Conservation (phyloP, 2,329 filamentous ascomycete genomes). For the Aspergillus ruber region DNA sequence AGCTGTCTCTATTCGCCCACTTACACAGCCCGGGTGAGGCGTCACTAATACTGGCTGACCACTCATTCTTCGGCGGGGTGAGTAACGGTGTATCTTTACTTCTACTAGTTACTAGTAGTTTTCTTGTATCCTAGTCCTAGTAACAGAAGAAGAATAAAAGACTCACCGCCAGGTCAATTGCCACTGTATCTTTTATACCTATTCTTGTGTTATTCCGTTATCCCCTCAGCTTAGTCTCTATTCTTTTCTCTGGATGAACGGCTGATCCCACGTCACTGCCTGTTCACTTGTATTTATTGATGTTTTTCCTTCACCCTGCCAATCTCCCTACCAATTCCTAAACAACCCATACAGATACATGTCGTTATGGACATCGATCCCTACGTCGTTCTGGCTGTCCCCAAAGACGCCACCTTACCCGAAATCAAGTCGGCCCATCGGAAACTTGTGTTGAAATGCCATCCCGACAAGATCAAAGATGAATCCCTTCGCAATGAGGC, state of each 20-base stretch:
- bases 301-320: conserved; percentile 4
- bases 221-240: background rate
- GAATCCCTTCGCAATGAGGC: conserved; percentile 68
- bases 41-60: too few relatives aligned
- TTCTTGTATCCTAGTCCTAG: too few relatives aligned
- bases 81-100: too few relatives aligned
- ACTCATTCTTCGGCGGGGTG: too few relatives aligned
- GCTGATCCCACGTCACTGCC: background rate
- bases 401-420: conserved; percentile 61
- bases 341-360: background rate
- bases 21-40: too few relatives aligned
- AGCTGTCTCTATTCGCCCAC: too few relatives aligned
- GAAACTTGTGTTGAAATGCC: conserved; percentile 80
- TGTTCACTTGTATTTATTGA: background rate
- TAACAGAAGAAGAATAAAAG: too few relatives aligned
- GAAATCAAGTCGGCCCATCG: conserved; percentile 75
- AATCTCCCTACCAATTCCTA: conserved; percentile 2
- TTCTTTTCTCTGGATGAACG: background rate
- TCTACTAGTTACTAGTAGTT: too few relatives aligned
- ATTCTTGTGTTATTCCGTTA: background rate
- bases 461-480: conserved; percentile 86
- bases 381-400: conserved; percentile 68
- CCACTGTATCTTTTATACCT: too few relatives aligned
- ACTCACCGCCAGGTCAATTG: too few relatives aligned
- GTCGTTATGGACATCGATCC: conserved; percentile 54